phyloP scores from a whole-genome alignment of 1,139 yeast genomes.

The Pneumocystis carinii region DNA sequence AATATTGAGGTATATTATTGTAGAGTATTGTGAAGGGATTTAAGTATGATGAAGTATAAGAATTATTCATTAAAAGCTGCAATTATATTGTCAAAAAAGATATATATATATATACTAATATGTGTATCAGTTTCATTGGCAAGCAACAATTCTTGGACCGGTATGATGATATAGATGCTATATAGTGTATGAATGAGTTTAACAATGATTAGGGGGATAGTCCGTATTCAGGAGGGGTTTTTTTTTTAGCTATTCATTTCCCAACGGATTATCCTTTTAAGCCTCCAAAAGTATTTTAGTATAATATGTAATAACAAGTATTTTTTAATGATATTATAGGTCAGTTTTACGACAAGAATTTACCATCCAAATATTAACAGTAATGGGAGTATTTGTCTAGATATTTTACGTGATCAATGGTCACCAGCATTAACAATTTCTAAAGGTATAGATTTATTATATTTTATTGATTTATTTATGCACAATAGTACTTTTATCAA shows the following conservation, averaged over 20 bases:
- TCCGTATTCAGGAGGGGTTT: slow-evolving; percentile 87
- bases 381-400: slow-evolving; percentile 75
- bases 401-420: slow-evolving; percentile 79
- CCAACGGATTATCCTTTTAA: slow-evolving; percentile 92
- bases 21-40: not conserved
- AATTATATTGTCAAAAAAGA: not conserved
- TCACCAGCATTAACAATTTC: slow-evolving; percentile 84
- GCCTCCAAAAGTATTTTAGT: slow-evolving; percentile 51
- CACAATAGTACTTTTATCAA: slow-evolving; percentile 60
- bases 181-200: not conserved
- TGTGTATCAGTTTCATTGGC: slow-evolving; percentile 57
- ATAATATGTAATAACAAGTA: not conserved
- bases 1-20: not conserved
- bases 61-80: not conserved
- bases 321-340: slow-evolving; percentile 20
- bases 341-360: slow-evolving; percentile 76
- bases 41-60: not conserved
- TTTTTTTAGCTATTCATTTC: slow-evolving; percentile 79
- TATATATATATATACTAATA: not conserved
- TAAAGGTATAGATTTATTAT: slow-evolving; percentile 67
- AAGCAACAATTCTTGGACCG: slow-evolving; percentile 93
- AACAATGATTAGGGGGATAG: slow-evolving; percentile 41
- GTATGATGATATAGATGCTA: slow-evolving; percentile 5
- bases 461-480: slow-evolving; percentile 31
- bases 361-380: slow-evolving; percentile 85